These are phyloP conservation scores for Raphanus hybrid DNA, from an alignment of 441 rosid species.

Conservation along the genomic window DNA sequence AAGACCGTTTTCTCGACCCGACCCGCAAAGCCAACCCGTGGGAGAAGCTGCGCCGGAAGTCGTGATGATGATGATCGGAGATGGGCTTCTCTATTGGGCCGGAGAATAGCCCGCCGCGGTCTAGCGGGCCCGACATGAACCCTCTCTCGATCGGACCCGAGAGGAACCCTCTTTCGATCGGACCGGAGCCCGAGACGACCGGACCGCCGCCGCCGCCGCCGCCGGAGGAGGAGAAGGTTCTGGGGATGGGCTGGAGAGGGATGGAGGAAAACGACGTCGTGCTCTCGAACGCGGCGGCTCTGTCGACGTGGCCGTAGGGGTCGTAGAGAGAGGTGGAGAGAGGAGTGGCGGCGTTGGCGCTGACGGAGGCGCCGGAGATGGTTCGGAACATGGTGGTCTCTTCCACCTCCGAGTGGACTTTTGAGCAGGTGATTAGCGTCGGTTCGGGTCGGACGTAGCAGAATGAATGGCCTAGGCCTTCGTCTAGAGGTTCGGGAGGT, in stretches of 20 bases:
- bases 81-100: slow-evolving; percentile 51
- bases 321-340: slow-evolving; percentile 58
- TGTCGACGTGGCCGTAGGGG: slow-evolving; percentile 45
- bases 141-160: slow-evolving; percentile 83
- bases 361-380: slow-evolving; percentile 71
- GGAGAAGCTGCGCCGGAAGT: slow-evolving; percentile 52
- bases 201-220: slow-evolving; percentile 30
- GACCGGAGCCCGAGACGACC: slow-evolving; percentile 54
- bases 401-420: slow-evolving; percentile 49
- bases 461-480: slow-evolving; percentile 63
- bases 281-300: slow-evolving; percentile 63
- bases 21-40: slow-evolving; percentile 47
- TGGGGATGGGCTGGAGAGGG: slow-evolving; percentile 65
- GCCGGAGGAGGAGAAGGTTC: slow-evolving; percentile 34
- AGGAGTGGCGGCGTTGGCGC: slow-evolving; percentile 64
- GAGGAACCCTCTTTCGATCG: slow-evolving; percentile 66
- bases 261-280: slow-evolving; percentile 57
- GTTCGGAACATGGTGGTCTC: slow-evolving; percentile 50
- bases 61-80: slow-evolving; percentile 37
- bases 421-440: slow-evolving; percentile 44
- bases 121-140: slow-evolving; percentile 65
- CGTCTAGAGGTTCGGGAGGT: slow-evolving; percentile 45
- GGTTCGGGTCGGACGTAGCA: slow-evolving; percentile 63
- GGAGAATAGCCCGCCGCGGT: slow-evolving; percentile 58
- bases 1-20: slow-evolving; percentile 41